Evolutionary conservation across 176 grass and related monocot genomes (phyloP).

Genomic region (Poa pratensis): DNA sequence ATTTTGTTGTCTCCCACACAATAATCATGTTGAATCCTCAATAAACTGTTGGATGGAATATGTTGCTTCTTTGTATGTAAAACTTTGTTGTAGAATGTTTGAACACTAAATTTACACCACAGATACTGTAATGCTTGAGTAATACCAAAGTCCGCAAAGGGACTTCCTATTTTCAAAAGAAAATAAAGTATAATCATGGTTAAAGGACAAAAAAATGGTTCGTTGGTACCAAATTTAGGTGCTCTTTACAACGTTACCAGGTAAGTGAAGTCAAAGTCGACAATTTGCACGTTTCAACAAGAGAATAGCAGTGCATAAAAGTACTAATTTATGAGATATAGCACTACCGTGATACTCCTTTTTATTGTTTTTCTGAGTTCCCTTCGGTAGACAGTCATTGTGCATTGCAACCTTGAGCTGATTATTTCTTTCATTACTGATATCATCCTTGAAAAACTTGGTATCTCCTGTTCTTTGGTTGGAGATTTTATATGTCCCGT

Average conservation of each 20-base stretch:
- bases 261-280: not conserved
- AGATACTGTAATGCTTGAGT: slow-evolving; percentile 14
- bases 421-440: slow-evolving; percentile 25
- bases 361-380: slow-evolving; percentile 38
- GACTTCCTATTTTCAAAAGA: slow-evolving; percentile 17
- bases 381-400: slow-evolving; percentile 28
- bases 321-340: slow-evolving; percentile 30
- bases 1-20: slow-evolving; percentile 31
- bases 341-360: slow-evolving; percentile 53
- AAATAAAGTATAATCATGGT: slow-evolving; percentile 21
- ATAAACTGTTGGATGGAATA: slow-evolving; percentile 34
- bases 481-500: slow-evolving; percentile 11
- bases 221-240: not conserved
- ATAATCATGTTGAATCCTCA: slow-evolving; percentile 34
- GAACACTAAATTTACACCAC: not conserved
- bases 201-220: slow-evolving; percentile 3
- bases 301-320: slow-evolving; percentile 26
- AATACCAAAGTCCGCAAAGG: not conserved
- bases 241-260: not conserved
- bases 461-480: slow-evolving; percentile 32
- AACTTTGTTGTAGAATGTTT: slow-evolving; percentile 8
- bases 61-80: slow-evolving; percentile 26
- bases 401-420: slow-evolving; percentile 29
- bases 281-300: slow-evolving; percentile 27
- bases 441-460: slow-evolving; percentile 42